Evolutionary conservation across 257 asterid species (phyloP).

Genomic region (Gynochthodes officinalis): DNA sequence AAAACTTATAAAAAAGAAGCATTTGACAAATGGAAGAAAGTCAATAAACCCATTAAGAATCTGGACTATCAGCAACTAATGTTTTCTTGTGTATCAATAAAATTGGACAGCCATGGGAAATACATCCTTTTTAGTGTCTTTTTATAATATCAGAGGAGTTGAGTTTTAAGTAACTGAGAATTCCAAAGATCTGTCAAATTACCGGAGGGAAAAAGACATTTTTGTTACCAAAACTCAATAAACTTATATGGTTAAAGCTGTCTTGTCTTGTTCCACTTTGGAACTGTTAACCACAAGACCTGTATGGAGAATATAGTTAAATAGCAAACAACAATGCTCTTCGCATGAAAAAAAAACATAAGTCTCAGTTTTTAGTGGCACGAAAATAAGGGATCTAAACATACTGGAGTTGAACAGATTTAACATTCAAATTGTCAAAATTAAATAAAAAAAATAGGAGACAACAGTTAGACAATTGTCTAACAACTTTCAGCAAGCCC

Average conservation of each 20-base stretch:
- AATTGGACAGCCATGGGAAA: not conserved
- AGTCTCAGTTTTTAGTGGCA: not conserved
- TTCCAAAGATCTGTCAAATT: not conserved
- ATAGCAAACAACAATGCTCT: not conserved
- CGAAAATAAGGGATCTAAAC: not conserved
- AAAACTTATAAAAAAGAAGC: not conserved
- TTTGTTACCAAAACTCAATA: too few species aligned
- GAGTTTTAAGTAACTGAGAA: not conserved
- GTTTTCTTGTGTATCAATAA: not conserved
- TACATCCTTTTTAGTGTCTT: not conserved
- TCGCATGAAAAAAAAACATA: not conserved
- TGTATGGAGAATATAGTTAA: not conserved
- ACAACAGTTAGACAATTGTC: not conserved
- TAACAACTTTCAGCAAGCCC: not conserved
- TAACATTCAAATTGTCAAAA: conserved; percentile 1
- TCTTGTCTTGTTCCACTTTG: not conserved
- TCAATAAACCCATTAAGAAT: not conserved
- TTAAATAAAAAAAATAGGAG: not conserved
- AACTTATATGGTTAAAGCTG: not conserved
- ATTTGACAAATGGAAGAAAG: not conserved
- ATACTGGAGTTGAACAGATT: not conserved
- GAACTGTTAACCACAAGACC: not conserved
- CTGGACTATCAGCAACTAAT: not conserved
- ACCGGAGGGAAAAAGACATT: not conserved
- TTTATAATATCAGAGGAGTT: not conserved